A percentile compares a stretch with the other conserved stretches of the same genome.
Conservation (phyloP, 495 filamentous ascomycete species). For the Clavariopsis aquatica region DNA sequence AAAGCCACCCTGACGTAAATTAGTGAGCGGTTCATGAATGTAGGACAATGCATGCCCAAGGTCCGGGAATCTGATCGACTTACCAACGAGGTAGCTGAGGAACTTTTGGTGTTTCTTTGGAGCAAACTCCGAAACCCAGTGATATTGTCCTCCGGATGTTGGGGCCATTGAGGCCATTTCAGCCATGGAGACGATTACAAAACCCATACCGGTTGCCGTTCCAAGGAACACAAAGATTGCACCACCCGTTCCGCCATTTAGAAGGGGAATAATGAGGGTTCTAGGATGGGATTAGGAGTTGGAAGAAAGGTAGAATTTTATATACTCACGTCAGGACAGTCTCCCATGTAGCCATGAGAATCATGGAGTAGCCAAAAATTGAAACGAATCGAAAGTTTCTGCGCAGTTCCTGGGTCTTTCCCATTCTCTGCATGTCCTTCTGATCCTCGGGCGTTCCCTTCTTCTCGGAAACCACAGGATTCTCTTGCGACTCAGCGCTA, state of each 20-base stretch:
- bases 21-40: slow-evolving; percentile 1
- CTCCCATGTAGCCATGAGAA: slow-evolving; percentile 40
- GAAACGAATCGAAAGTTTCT: slow-evolving; percentile 41
- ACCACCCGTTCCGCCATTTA: slow-evolving; percentile 45
- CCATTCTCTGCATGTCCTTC: slow-evolving; percentile 36
- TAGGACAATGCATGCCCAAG: too few relatives aligned
- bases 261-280: slow-evolving; percentile 29
- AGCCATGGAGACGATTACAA: slow-evolving; percentile 26
- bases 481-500: slow-evolving; percentile 27
- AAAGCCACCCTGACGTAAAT: slow-evolving; percentile 42
- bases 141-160: slow-evolving; percentile 54
- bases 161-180: slow-evolving; percentile 48
- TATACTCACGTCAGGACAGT: slow-evolving; percentile 21
- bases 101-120: slow-evolving; percentile 46
- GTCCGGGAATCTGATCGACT: slow-evolving; percentile 8
- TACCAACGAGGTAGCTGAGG: slow-evolving; percentile 53
- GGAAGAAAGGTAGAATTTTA: background rate
- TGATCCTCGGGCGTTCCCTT: slow-evolving; percentile 25
- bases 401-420: slow-evolving; percentile 29
- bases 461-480: slow-evolving; percentile 21
- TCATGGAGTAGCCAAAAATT: slow-evolving; percentile 40
- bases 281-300: slow-evolving; percentile 17
- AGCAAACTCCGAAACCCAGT: slow-evolving; percentile 57
- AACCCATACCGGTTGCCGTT: slow-evolving; percentile 23
- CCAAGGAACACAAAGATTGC: slow-evolving; percentile 23